A percentile compares a stretch with the other conserved stretches of the same genome.
phyloP scores from a whole-genome alignment of 495 filamentous ascomycete genomes.

The Neurospora intermedia region DNA sequence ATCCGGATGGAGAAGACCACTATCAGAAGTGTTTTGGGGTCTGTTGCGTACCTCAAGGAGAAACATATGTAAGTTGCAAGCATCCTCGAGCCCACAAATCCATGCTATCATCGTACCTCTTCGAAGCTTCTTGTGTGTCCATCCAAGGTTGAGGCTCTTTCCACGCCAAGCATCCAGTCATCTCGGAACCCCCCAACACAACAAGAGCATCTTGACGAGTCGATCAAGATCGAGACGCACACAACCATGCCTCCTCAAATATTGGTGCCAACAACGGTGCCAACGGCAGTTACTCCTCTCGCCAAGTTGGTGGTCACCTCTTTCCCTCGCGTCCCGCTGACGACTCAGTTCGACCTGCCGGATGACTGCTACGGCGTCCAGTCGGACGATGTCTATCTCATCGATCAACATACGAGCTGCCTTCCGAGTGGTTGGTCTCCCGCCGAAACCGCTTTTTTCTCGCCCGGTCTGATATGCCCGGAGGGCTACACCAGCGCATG shows the following conservation, averaged over 20 bases:
- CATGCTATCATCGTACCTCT: background rate
- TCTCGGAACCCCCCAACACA: background rate
- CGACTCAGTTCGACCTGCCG: background rate
- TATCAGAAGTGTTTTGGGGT: background rate
- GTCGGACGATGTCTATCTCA: conserved; percentile 3
- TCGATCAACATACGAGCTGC: conserved; percentile 12
- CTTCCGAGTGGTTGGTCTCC: conserved; percentile 12
- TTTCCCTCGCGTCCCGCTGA: conserved; percentile 12
- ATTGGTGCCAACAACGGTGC: background rate
- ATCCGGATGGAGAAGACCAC: background rate
- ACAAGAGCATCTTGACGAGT: background rate
- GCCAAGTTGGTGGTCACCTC: conserved; percentile 4
- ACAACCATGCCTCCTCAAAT: background rate
- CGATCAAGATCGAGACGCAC: background rate
- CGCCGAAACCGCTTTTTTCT: conserved; percentile 14
- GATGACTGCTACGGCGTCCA: conserved; percentile 10
- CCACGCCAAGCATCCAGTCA: background rate
- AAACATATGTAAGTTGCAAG: background rate
- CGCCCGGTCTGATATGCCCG: conserved; percentile 18
- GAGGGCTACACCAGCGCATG: conserved; percentile 17
- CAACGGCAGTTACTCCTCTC: background rate
- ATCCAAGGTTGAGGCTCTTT: background rate
- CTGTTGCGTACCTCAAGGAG: background rate
- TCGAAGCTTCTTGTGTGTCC: background rate
- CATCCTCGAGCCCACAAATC: background rate